Evolutionary conservation across 2,329 filamentous ascomycete species (phyloP), one percentile per base, ranked within the genome.

Genomic region (Bipolaris cookei): DNA sequence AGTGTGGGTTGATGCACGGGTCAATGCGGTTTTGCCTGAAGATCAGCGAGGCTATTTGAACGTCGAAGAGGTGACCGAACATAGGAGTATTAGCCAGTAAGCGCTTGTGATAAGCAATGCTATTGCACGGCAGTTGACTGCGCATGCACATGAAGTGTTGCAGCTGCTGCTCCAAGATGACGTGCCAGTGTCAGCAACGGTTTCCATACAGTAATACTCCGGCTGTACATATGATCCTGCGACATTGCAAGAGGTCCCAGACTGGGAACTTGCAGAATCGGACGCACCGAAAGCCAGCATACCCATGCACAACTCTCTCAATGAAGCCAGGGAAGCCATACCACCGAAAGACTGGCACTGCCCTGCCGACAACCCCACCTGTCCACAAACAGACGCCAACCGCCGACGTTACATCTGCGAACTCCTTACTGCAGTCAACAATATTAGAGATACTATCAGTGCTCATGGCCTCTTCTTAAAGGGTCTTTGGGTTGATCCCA

Each of bases 381-480:
- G 59, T 14, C 56, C 59, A 23, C 13, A 30, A 3, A 56, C 43
- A 21, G 25, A 51, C 20, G 4, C 5, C 1, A 35, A 53, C 13
- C 52, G 56, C 35, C 32, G 34, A 10, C 2, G 39, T 34, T 61
- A 43, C 39, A 35, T 51, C n/a, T 13, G 11, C n/a, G 35, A 37
- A 11, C 54, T 61, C 6, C 23, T 61, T 4, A n/a, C 28, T 20
- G 51, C 51, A 16, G n/a, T 61, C 10, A 55, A 50, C 39, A 58
- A 58, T 18, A 6, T 44, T 3, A 5, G 20, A 14, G 18, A 52
- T 16, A 45, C 51, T 3, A 14, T 41, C 13, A 51, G 53, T 32
- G 48, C 20, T 2, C 25, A 25, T 13, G 41, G 28, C 18, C 2
- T 23, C 16, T 32, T 25, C 1, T 52, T 59, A 18, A 11, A 41